Base-by-base conservation (phyloP, 2,329 filamentous ascomycete species). In the Ilyonectria destructans region DNA sequence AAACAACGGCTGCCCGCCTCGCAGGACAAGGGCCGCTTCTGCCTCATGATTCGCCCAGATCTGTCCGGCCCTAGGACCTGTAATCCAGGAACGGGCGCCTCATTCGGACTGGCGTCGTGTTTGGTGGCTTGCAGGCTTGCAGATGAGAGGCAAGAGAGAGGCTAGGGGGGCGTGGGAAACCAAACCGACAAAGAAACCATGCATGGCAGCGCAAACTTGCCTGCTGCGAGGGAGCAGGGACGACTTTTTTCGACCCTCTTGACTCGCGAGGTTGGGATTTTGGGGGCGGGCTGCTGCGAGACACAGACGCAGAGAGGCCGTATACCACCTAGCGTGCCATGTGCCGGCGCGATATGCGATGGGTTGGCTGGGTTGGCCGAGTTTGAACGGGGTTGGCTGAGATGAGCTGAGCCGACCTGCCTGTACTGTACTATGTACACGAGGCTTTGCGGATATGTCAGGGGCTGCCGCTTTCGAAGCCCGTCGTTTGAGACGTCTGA, bases 151-250 rank as follows among this genome's bases (percentile, higher is more conserved):
- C 6, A 4, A 33, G 31, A 9, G 31, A 9, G 31, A 33, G 31
- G 31, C 31, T 33, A 6, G 31, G 8, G 31, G 31, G 31, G 31
- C 31, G 31, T 33, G 8, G 8, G 12, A 33, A 33, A 33, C 31
- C 31, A 33, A 21, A 48, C 19, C 45, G 45, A 48, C 45, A 48
- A 48, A 48, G 45, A 48, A 48, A 48, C 45, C 45, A 48, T 48
- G 45, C 45, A 40, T 12, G 4, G 37, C 15, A 33, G 3, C 31
- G 8, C 31, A 9, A 13, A 10, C 6, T 13, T 40, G 12, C 37
- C 15, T 13, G 45, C 8, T 13, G 9, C 6, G 15, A 43, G 40
- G 17, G 17, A 17, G 15, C 15, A n/a, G 15, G 40, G 45, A 23
- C 45, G 45, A 23, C 45, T 13, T 23, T 10, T 33, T 19, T 17